Percentiles rank a stretch among this genome's conserved stretches.
Conservation (phyloP, 306 rosid genomes). For the Acacia melanoxylon region DNA sequence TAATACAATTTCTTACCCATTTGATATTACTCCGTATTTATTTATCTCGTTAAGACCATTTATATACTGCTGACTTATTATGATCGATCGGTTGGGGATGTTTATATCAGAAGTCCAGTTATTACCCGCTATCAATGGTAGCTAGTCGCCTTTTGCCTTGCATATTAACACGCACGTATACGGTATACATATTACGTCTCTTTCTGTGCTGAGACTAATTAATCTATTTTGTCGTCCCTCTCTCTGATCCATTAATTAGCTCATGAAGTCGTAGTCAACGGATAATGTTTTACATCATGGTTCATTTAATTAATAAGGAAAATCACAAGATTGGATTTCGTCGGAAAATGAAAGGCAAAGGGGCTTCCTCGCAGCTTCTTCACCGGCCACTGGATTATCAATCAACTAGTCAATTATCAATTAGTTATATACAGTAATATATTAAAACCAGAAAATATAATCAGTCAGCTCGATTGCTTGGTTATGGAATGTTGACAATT, state of each 20-base stretch:
- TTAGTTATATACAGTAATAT: background rate
- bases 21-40: too few relatives aligned
- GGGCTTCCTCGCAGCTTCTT: constrained; percentile 12
- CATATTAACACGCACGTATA: background rate
- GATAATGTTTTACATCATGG: background rate
- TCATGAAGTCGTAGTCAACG: background rate
- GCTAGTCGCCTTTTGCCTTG: background rate
- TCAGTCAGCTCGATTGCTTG: background rate
- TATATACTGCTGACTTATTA: too few relatives aligned
- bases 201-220: background rate
- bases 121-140: background rate
- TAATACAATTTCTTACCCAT: background rate
- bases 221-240: background rate
- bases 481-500: background rate
- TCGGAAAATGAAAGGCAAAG: background rate
- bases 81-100: background rate
- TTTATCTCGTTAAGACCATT: too few relatives aligned
- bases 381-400: background rate
- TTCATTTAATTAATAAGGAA: background rate
- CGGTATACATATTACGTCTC: background rate
- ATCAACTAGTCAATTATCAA: background rate
- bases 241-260: background rate
- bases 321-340: background rate
- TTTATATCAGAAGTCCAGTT: background rate
- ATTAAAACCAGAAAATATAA: background rate